Percentiles rank a stretch among this genome's conserved stretches.
Conservation (phyloP, 2,329 filamentous ascomycete genomes). For the Sarocladiaceae sp. region DNA sequence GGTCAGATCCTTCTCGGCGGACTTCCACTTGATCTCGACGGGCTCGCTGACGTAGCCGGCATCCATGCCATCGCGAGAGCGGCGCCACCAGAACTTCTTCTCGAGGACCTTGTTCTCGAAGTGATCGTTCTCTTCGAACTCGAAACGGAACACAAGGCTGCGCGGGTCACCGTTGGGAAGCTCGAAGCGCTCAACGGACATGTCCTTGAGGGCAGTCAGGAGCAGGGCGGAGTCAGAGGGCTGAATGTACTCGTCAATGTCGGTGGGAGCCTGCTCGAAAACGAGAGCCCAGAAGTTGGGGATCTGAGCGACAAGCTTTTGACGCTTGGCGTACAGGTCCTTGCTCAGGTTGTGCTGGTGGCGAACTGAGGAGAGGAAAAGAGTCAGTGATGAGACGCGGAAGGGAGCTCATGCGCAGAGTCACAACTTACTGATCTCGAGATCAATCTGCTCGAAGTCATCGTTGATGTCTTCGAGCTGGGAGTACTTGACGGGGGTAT, state of each 20-base stretch:
- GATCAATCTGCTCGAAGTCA: slow-evolving; percentile 79
- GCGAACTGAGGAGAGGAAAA: slow-evolving; percentile 54
- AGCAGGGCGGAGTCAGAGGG: slow-evolving; percentile 74
- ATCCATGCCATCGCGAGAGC: slow-evolving; percentile 58
- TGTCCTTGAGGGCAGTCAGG: slow-evolving; percentile 58
- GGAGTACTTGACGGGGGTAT: slow-evolving; percentile 59
- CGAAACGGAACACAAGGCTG: slow-evolving; percentile 71
- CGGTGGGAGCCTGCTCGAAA: slow-evolving; percentile 77
- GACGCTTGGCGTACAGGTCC: slow-evolving; percentile 73
- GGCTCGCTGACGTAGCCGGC: slow-evolving; percentile 82
- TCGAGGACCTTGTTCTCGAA: slow-evolving; percentile 75
- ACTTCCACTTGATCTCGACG: slow-evolving; percentile 82
- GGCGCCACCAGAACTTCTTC: slow-evolving; percentile 89
- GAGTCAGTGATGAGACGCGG: slow-evolving; percentile 13
- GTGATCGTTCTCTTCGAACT: slow-evolving; percentile 76
- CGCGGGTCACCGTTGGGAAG: slow-evolving; percentile 74
- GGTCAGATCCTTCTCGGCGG: slow-evolving; percentile 74
- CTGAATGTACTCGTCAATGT: slow-evolving; percentile 85
- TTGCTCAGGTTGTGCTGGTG: slow-evolving; percentile 64
- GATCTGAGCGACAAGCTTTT: slow-evolving; percentile 66
- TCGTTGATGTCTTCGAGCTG: slow-evolving; percentile 76
- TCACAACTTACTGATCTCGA: slow-evolving; percentile 67
- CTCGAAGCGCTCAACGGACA: slow-evolving; percentile 80
- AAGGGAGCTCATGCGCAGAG: not conserved
- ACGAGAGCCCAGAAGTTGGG: slow-evolving; percentile 94